Evolutionary conservation across 2,329 filamentous ascomycete genomes (phyloP).

Genomic region (Kalaharituber pfeilii): DNA sequence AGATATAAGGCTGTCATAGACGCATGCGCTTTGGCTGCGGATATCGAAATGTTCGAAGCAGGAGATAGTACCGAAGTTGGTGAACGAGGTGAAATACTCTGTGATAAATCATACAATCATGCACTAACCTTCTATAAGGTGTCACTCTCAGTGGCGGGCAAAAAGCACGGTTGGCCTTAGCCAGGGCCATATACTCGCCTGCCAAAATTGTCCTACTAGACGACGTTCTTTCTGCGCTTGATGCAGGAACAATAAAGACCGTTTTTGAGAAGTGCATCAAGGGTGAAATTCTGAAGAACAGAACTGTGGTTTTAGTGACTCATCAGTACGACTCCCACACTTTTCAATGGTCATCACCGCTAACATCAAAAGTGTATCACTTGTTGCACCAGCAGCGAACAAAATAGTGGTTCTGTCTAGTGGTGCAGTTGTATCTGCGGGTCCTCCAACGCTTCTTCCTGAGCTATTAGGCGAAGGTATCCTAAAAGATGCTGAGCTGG

Average conservation of each 20-base stretch:
- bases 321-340: conserved; percentile 25
- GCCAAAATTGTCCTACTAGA: conserved; percentile 40
- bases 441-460: not conserved
- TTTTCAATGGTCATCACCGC: too few relatives aligned
- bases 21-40: conserved; percentile 41
- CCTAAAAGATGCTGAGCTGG: conserved; percentile 11
- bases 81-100: conserved; percentile 34
- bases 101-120: not conserved
- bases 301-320: conserved; percentile 41
- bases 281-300: conserved; percentile 35
- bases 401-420: conserved; percentile 15
- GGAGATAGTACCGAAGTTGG: conserved; percentile 44
- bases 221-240: conserved; percentile 43
- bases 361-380: conserved; percentile 6
- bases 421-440: conserved; percentile 13
- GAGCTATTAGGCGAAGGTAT: conserved; percentile 16
- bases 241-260: conserved; percentile 39
- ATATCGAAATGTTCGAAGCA: conserved; percentile 39
- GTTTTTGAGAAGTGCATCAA: conserved; percentile 44
- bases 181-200: conserved; percentile 41
- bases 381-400: conserved; percentile 12
- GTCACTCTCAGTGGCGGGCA: conserved; percentile 47
- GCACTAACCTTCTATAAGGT: conserved; percentile 6
- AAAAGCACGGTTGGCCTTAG: conserved; percentile 42
- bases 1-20: conserved; percentile 44